Evolutionary conservation across 345 rosid species (phyloP).

Genomic region (Limnanthes douglasii): DNA sequence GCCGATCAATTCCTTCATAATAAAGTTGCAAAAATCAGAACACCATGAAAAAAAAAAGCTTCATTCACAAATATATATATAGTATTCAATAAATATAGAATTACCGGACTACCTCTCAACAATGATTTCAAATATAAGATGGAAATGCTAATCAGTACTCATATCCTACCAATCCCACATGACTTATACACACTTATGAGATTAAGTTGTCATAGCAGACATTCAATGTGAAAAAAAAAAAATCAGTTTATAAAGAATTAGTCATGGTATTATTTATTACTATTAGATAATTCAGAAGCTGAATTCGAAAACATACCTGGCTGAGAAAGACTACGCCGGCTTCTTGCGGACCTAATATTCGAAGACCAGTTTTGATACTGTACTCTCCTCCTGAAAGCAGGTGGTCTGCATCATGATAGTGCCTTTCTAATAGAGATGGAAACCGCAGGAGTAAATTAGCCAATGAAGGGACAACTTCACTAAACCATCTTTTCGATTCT

Average conservation of each 20-base stretch:
- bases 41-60: constrained; percentile 1
- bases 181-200: no score
- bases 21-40: neutral
- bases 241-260: neutral
- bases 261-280: no score
- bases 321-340: constrained; percentile 63
- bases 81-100: no score
- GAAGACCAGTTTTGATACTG: constrained; percentile 32
- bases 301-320: constrained; percentile 31
- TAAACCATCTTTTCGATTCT: constrained; percentile 51
- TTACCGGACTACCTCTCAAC: no score
- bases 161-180: no score
- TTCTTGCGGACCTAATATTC: constrained; percentile 43
- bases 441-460: constrained; percentile 48
- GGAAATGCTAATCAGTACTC: no score
- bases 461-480: constrained; percentile 43
- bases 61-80: constrained; percentile 3
- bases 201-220: neutral
- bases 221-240: neutral
- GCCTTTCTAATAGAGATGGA: constrained; percentile 52
- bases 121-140: no score
- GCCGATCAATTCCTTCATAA: constrained; percentile 68
- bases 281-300: neutral
- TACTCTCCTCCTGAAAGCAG: constrained; percentile 10
- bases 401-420: constrained; percentile 33